Conservation (phyloP, 164 flowering plant genomes). For the Vitis rupestris region DNA sequence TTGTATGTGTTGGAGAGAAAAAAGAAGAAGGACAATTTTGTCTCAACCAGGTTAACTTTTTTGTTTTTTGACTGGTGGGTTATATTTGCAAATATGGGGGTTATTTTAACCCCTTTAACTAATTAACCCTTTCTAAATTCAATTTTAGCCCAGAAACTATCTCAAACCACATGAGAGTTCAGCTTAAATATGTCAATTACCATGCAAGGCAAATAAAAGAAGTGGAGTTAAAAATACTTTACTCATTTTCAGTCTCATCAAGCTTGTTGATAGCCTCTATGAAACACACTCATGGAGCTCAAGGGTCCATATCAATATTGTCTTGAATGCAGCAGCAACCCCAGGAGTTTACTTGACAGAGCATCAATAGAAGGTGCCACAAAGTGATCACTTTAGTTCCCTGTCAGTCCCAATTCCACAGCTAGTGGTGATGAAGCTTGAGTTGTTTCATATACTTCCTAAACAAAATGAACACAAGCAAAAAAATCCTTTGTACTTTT, state of each 20-base stretch:
- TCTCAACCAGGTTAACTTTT: too few species aligned
- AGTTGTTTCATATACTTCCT: slow-evolving; percentile 57
- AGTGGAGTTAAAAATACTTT: not conserved
- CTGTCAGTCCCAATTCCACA: slow-evolving; percentile 8
- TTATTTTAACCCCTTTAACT: too few species aligned
- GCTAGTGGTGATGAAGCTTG: slow-evolving; percentile 26
- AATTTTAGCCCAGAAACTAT: too few species aligned
- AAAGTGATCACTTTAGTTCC: slow-evolving; percentile 14
- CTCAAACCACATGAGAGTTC: too few species aligned
- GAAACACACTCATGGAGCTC: slow-evolving; percentile 48
- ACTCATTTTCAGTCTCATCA: slow-evolving; percentile 59
- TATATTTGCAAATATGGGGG: too few species aligned
- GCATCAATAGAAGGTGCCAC: slow-evolving; percentile 24
- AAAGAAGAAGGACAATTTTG: too few species aligned
- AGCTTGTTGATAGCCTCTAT: slow-evolving; percentile 49
- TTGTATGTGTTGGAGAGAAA: too few species aligned
- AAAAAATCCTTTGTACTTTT: not conserved
- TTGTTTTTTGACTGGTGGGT: too few species aligned
- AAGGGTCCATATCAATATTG: slow-evolving; percentile 58
- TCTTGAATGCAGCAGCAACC: slow-evolving; percentile 36
- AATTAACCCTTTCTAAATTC: too few species aligned
- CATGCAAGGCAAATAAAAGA: too few species aligned
- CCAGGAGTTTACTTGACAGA: slow-evolving; percentile 32
- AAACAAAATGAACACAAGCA: slow-evolving; percentile 15
- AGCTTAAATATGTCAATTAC: too few species aligned